Conservation (phyloP, 192 early-diverging fungal genomes). For the Irineochytrium annulatum region DNA sequence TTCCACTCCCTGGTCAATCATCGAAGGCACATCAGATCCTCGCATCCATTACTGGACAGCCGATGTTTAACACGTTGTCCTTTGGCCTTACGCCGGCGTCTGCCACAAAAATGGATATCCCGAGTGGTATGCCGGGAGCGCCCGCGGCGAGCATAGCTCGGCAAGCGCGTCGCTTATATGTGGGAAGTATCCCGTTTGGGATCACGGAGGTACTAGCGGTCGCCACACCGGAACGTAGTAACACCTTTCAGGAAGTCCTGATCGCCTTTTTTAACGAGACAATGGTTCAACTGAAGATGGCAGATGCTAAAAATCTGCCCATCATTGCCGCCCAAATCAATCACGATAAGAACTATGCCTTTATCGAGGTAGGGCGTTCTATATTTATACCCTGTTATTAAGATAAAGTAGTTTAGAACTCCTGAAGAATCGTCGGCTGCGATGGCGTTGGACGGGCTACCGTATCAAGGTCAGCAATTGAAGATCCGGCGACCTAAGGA, state of each 20-base stretch:
- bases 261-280: slow-evolving; percentile 83
- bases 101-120: not conserved
- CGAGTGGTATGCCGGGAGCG: slow-evolving; percentile 25
- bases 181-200: slow-evolving; percentile 78
- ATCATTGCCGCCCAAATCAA: slow-evolving; percentile 84
- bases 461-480: slow-evolving; percentile 74
- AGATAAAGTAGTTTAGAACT: slow-evolving; percentile 64
- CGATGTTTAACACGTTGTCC: not conserved
- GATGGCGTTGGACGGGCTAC: slow-evolving; percentile 90
- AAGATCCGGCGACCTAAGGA: slow-evolving; percentile 95
- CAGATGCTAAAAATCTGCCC: slow-evolving; percentile 59
- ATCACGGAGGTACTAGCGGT: slow-evolving; percentile 54
- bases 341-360: slow-evolving; percentile 92
- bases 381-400: not conserved
- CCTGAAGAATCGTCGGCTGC: slow-evolving; percentile 85
- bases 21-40: slow-evolving; percentile 18
- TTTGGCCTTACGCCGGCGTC: not conserved
- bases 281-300: slow-evolving; percentile 73
- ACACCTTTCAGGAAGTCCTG: slow-evolving; percentile 49
- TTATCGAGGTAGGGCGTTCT: slow-evolving; percentile 74
- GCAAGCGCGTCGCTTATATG: slow-evolving; percentile 84
- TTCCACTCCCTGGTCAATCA: slow-evolving; percentile 72
- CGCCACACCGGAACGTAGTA: not conserved
- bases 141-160: slow-evolving; percentile 55
- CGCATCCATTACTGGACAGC: slow-evolving; percentile 20